Conservation (phyloP, 352 stramenopile species). For the Saprolegnia parasitica region DNA sequence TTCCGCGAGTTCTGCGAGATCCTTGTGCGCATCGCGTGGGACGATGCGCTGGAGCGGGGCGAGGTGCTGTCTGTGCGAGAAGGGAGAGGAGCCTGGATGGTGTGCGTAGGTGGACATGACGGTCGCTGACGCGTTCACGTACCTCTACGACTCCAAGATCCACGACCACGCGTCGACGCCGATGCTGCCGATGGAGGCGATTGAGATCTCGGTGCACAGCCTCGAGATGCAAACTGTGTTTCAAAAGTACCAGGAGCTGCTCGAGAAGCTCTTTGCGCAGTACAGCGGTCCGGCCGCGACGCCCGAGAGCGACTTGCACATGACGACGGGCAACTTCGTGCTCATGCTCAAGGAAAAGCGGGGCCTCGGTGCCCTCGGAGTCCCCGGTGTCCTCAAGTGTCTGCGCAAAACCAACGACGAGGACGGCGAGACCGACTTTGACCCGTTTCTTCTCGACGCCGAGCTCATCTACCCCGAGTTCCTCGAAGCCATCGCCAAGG, state of each 20-base stretch:
- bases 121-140: conserved; percentile 25
- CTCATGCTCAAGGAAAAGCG: not conserved
- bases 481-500: conserved; percentile 43
- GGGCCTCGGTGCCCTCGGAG: not conserved
- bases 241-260: conserved; percentile 4
- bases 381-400: not conserved
- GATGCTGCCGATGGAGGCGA: conserved; percentile 14
- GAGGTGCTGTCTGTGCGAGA: not conserved
- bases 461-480: conserved; percentile 54
- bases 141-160: conserved; percentile 22
- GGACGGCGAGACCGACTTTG: conserved; percentile 28
- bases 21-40: conserved; percentile 29
- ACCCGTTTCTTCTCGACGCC: conserved; percentile 49
- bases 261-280: conserved; percentile 17
- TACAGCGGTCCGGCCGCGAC: conserved; percentile 6
- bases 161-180: conserved; percentile 21
- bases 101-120: conserved; percentile 26
- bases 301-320: conserved; percentile 25
- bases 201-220: conserved; percentile 25
- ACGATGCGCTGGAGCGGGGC: conserved; percentile 20
- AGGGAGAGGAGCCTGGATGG: not conserved
- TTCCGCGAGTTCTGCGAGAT: conserved; percentile 29
- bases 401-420: conserved; percentile 23
- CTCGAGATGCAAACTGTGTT: conserved; percentile 23
- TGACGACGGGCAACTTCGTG: conserved; percentile 17